Evolutionary conservation across 2,329 filamentous ascomycete species (phyloP), one percentile per base, ranked within the genome.

Genomic region (Phyllosticta citriasiana): DNA sequence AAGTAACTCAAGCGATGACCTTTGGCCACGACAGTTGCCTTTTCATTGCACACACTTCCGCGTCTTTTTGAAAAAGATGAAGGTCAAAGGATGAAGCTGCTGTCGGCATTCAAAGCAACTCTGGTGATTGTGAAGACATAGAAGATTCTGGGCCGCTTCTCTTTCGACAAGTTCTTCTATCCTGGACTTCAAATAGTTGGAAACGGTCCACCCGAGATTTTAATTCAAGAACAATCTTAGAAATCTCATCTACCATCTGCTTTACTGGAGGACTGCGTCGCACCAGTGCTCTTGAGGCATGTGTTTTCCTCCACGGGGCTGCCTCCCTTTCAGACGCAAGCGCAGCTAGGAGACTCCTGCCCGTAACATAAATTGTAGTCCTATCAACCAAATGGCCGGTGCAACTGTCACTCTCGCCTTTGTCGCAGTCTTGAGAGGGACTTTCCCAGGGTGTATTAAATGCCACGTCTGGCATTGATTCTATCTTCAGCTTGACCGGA

Each of bases 1-100:
- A 61, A 61, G 57, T 61, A 61, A 57, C 12, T 5, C n/a, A n/a
- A n/a, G 40, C n/a, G 40, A 6, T 47, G 40, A 47, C 40, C 14
- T n/a, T 47, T 47, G 40, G n/a, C 40, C 40, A n/a, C n/a, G 40
- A n/a, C 12, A n/a, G n/a, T n/a, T 47, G 0, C 40, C 14, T 47
- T 47, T 47, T n/a, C 40, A n/a, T 47, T 47, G 40, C 16, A 47
- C 40, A 47, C 40, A 47, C n/a, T 40, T 30, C 27, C 27, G 9
- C 27, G 27, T 30, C 27, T n/a, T 47, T 16, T n/a, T n/a, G 40
- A 47, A 19, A n/a, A n/a, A 47, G n/a, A 47, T n/a, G 33, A 47
- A n/a, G n/a, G 40, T n/a, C 16, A 7, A n/a, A n/a, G 1, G 6
- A 47, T 7, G 3, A 47, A 47, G 35, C 35, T 47, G 40, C 40